Percentiles rank a stretch among this genome's conserved stretches.
These are phyloP conservation scores for Maudiozyma barnettii DNA, from an alignment of 805 yeast species.

Conservation along the genomic window DNA sequence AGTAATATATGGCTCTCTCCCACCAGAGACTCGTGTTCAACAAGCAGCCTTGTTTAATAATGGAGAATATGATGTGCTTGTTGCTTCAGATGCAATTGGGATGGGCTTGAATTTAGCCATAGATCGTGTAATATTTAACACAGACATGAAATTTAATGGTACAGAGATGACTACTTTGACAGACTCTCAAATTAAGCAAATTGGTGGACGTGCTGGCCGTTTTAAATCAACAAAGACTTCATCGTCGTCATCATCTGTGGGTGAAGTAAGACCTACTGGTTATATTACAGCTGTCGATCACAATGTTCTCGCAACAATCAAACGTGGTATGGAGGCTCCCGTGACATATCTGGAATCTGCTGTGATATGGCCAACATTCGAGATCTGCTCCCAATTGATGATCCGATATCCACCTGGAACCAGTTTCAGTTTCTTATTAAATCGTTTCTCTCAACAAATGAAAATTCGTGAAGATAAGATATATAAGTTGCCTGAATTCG, in stretches of 20 bases:
- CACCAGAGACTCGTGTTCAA: slow-evolving; percentile 84
- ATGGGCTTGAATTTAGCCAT: slow-evolving; percentile 92
- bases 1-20: slow-evolving; percentile 88
- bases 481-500: slow-evolving; percentile 22
- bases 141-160: slow-evolving; percentile 66
- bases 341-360: slow-evolving; percentile 50
- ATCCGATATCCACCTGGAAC: slow-evolving; percentile 48
- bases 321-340: slow-evolving; percentile 40
- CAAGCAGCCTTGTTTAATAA: slow-evolving; percentile 74
- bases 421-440: slow-evolving; percentile 38
- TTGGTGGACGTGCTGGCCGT: slow-evolving; percentile 95
- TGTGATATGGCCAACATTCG: slow-evolving; percentile 70
- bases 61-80: slow-evolving; percentile 72
- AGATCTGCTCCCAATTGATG: slow-evolving; percentile 57
- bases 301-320: slow-evolving; percentile 38
- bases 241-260: slow-evolving; percentile 1
- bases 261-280: slow-evolving; percentile 29
- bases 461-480: slow-evolving; percentile 15
- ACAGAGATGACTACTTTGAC: slow-evolving; percentile 37
- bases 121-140: slow-evolving; percentile 66
- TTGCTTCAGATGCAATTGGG: slow-evolving; percentile 96
- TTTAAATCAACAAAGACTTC: slow-evolving; percentile 32
- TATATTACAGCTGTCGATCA: slow-evolving; percentile 45
- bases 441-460: slow-evolving; percentile 34
- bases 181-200: slow-evolving; percentile 71